Base-by-base conservation (phyloP, 1,139 yeast genomes). In the Kodamaea suecica region DNA sequence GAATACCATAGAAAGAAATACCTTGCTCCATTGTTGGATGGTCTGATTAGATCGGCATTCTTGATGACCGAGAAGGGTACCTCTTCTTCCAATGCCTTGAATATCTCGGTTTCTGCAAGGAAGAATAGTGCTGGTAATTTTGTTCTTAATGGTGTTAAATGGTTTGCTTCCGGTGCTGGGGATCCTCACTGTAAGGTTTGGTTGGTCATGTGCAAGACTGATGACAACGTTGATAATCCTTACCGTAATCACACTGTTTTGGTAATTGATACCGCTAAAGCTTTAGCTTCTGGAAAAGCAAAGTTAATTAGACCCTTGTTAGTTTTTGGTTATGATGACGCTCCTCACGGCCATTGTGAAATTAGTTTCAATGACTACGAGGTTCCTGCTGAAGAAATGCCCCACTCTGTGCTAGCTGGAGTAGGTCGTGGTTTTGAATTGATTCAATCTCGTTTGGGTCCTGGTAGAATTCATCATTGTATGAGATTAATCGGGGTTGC, bases 101-200 rank as follows among this genome's bases (percentile, higher is more conserved):
- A 80, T 55, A 78, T 80, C 39, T 66, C 78, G 7, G 61, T 75
- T 23, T 59, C 68, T 23, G 81, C 83, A 30, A 49, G 41, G 14
- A 49, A 51, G 40, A 74, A 76, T 31, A 59, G 60, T 5, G 39
- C 38, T n/a, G 77, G 77, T 3, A 68, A 76, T 44, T 77, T 70
- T 45, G 77, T 78, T 3, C 48, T 81, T 31, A 77, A 76, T 43
- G 88, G 88, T 8, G 69, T 78, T 43, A 81, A 81, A 52, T 81
- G 87, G 87, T 80, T 81, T 71, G 82, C 84, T 2, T 76, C 84
- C 0, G 86, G 86, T 19, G 86, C 85, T 24, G 86, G 84, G 14
- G 86, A 81, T 53, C 85, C 85, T 16, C 66, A 83, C 38, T 72
- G 80, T 53, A 49, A 64, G 23, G 76, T 73, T 33, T 76, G 84